A percentile compares a stretch with the other conserved stretches of the same genome.
These are phyloP conservation scores for Beauveria caledonica DNA, from an alignment of 2,329 filamentous ascomycete species.

Conservation along the genomic window DNA sequence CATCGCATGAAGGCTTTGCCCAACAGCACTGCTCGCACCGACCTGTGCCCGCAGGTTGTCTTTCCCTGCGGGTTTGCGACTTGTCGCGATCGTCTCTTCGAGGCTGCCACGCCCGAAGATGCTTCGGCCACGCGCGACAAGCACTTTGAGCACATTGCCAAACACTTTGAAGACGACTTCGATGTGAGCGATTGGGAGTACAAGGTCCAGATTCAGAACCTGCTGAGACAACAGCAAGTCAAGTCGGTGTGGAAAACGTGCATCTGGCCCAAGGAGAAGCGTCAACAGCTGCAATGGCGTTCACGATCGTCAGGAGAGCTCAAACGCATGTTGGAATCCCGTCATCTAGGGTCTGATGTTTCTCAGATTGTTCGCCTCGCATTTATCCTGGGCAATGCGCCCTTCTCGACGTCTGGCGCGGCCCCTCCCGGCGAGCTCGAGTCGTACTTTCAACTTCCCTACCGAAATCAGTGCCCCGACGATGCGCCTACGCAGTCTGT, in stretches of 20 bases:
- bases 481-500: constrained; percentile 22
- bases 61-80: constrained; percentile 35
- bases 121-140: constrained; percentile 31
- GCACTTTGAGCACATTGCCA: constrained; percentile 39
- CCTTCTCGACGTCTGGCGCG: constrained; percentile 27
- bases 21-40: constrained; percentile 32
- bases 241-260: constrained; percentile 38
- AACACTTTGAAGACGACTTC: constrained; percentile 36
- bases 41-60: constrained; percentile 35
- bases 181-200: constrained; percentile 37
- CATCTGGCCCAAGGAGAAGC: constrained; percentile 37
- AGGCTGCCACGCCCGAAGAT: constrained; percentile 29
- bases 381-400: constrained; percentile 34
- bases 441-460: constrained; percentile 30
- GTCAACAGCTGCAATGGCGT: constrained; percentile 32
- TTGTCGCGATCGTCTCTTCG: constrained; percentile 36
- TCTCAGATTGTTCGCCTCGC: constrained; percentile 34
- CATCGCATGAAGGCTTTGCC: constrained; percentile 34
- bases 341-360: constrained; percentile 33
- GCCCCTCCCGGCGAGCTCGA: constrained; percentile 32
- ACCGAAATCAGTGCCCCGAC: constrained; percentile 28
- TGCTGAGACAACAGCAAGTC: constrained; percentile 34
- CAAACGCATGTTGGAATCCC: constrained; percentile 36
- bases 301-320: constrained; percentile 34
- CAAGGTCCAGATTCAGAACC: constrained; percentile 34